Evolutionary conservation across 305 asterid species (phyloP).

Genomic region (Plantago coronopus): DNA sequence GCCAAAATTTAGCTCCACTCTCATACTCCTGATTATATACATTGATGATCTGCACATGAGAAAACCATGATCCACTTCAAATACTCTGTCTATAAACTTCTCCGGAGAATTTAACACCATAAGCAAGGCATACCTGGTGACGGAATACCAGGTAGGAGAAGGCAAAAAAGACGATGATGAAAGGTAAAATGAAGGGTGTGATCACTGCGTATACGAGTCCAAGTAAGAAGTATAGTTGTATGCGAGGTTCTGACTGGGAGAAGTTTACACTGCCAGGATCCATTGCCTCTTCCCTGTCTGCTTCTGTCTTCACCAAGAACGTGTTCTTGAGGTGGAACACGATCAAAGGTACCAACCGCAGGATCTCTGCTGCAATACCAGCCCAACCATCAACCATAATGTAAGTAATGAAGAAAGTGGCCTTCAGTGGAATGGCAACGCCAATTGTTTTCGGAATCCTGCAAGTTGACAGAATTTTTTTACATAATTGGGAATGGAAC

Average conservation of each 20-base stretch:
- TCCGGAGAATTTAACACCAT: not conserved
- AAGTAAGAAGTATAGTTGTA: conserved; percentile 82
- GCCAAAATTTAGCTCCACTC: conserved; percentile 87
- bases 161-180: conserved; percentile 84
- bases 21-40: conserved; percentile 90
- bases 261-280: conserved; percentile 77
- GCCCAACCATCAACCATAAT: conserved; percentile 99
- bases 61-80: conserved; percentile 16
- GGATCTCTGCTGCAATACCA: conserved; percentile 83
- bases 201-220: conserved; percentile 86
- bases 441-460: conserved; percentile 88
- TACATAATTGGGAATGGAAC: not conserved
- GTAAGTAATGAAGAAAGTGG: conserved; percentile 84
- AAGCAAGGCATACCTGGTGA: conserved; percentile 58
- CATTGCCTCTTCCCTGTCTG: conserved; percentile 83
- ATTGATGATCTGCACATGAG: conserved; percentile 70
- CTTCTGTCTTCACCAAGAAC: conserved; percentile 88
- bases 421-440: conserved; percentile 85
- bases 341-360: conserved; percentile 64
- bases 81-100: not conserved
- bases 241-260: conserved; percentile 67
- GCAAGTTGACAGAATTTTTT: conserved; percentile 23
- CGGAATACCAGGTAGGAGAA: conserved; percentile 78
- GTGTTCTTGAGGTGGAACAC: conserved; percentile 75
- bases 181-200: conserved; percentile 83